Base-by-base conservation (phyloP, 2,329 filamentous ascomycete species). In the Cadophora gregata region DNA sequence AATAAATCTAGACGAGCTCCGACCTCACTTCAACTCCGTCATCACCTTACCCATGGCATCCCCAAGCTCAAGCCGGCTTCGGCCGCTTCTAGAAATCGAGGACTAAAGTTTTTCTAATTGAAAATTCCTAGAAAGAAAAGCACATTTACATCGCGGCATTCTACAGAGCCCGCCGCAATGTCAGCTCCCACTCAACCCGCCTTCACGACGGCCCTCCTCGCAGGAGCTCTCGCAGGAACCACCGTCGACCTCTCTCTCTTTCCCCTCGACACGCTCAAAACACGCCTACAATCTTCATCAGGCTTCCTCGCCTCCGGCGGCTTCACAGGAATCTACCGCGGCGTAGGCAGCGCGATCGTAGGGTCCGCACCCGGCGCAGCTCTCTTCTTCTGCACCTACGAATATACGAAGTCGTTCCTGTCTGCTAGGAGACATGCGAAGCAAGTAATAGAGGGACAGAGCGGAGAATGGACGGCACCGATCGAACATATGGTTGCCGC, bases 251-350 rank as follows among this genome's bases (percentile, higher is more conserved):
- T 97, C 76, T 93, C 93, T 64, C 92, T 99, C 77, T 99, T 92
- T 83, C 96, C 96, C 0, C 93, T 99, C 84, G 96, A 99, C 86
- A 99, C 96, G 0, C 90, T 99, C 77, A 99, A 99, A 82, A 99
- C 96, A 51, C 93, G 96, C 19, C 92, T 99, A 7, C 96, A 99
- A 82, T 93, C 93, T 70, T 86, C 86, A 58, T 78, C 85, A 65
- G 89, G 90, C 78, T 93, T 97, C 83, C 88, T 93, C 76, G 85
- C 91, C 64, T 89, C 90, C 2, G 95, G 96, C 77, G 95, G 95
- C 76, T 94, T 98, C 85, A 86, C 86, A 59, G 94, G 95, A 69
- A 93, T 98, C 74, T 99, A 99, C 83, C 90, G 92, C 55, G 96
- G 96, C 77, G 88, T 99, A 19, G 96, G 95, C 59, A 93, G 89